Evolutionary conservation across 306 rosid species (phyloP).

Genomic region (Citrullus colocynthis): DNA sequence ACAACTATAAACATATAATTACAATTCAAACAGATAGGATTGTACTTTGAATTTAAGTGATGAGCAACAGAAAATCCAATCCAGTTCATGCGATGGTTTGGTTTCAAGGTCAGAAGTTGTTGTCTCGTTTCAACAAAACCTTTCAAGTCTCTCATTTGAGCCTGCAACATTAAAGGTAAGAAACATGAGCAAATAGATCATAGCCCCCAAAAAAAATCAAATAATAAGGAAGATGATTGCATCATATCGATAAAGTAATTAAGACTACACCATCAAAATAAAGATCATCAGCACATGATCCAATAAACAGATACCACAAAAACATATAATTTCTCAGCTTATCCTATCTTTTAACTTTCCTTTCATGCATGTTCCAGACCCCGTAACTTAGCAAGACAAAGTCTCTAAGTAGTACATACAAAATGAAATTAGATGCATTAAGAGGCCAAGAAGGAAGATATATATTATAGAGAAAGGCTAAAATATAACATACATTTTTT

Average conservation of each 20-base stretch:
- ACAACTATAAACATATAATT: background rate
- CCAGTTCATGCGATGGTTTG: slow-evolving; percentile 99
- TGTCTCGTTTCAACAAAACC: slow-evolving; percentile 99
- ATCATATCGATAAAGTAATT: background rate
- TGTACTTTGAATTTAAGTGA: slow-evolving; percentile 84
- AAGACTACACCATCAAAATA: background rate
- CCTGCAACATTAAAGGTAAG: slow-evolving; percentile 35
- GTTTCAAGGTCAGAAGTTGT: slow-evolving; percentile 78
- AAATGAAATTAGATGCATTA: background rate
- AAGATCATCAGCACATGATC: background rate
- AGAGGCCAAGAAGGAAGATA: background rate
- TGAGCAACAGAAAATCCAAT: slow-evolving; percentile 93
- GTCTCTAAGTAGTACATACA: background rate
- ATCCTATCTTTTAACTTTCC: background rate
- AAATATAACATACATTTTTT: background rate
- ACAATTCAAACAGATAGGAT: slow-evolving; percentile 7
- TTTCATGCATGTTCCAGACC: background rate
- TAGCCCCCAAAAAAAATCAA: background rate
- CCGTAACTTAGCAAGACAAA: background rate
- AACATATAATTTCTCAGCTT: background rate
- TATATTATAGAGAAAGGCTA: background rate
- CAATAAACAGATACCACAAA: background rate
- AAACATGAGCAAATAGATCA: slow-evolving; percentile 9
- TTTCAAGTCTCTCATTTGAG: slow-evolving; percentile 92
- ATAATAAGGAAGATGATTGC: background rate